Base-by-base conservation (phyloP, 352 stramenopile species). In the Nannochloropsis limnetica region DNA sequence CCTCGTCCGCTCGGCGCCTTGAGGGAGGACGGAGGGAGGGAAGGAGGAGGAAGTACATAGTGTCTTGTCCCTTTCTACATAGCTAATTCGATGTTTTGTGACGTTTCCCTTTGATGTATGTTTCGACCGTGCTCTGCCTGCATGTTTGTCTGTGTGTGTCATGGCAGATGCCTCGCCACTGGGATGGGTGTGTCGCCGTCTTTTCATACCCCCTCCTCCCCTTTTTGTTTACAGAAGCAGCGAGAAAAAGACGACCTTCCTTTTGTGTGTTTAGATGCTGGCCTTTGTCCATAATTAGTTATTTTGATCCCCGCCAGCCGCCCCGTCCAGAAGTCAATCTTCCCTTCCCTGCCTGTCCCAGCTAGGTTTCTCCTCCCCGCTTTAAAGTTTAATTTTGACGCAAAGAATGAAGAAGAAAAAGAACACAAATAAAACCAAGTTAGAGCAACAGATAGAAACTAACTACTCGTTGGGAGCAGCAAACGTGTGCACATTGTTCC, bases 1-100 rank as follows among this genome's bases (percentile, higher is more conserved):
- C 15, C 61, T 74, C 61, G 25, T 74, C n/a, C 61, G 61, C 61
- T 29, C 61, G 25, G 61, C n/a, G 61, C 61, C 61, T 22, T 74
- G 61, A 74, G 61, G 11, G 25, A 29, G 61, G 25, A 29, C n/a
- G 61, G 61, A 28, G n/a, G 61, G 11, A 74, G 61, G 8, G 11
- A 29, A 74, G 14, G 25, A 15, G 61, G n/a, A 0, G 11, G 2
- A 74, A 15, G 37, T 49, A 15, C 2, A 15, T 49, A 20, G 37
- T 49, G 37, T 44, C 32, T 44, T 11, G 32, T 44, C 32, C 32
- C 32, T 44, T 11, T 44, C 32, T 44, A 44, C 32, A 49, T 14
- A 49, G 1, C 8, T 15, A 49, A 49, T 49, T 15, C 17, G 37
- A 49, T 49, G 37, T 49, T 14, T 14, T 49, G 37, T 49, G 32